These are phyloP conservation scores for Trichomonas gallinae DNA, from an alignment of 208 protist species.

Conservation along the genomic window DNA sequence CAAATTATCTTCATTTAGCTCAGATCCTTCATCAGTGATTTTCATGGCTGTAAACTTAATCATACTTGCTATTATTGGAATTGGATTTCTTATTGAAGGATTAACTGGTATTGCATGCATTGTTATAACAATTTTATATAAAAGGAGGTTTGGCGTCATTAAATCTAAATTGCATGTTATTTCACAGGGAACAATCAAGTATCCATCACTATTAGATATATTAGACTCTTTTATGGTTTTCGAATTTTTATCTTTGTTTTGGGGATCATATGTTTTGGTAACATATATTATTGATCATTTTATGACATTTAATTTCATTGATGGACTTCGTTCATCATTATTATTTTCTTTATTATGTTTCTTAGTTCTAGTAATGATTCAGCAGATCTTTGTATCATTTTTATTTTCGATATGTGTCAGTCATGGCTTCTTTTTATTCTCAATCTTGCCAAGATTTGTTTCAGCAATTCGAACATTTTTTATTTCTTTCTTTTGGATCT, in stretches of 20 bases:
- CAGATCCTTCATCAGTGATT: too few relatives aligned
- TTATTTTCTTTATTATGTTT: neutral
- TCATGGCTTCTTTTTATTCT: slow-evolving; percentile 4
- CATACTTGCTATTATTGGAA: too few relatives aligned
- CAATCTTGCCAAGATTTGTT: neutral
- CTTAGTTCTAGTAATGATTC: neutral
- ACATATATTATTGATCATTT: neutral
- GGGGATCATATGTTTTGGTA: neutral
- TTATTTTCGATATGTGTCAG: neutral
- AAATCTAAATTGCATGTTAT: too few relatives aligned
- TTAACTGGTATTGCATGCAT: too few relatives aligned
- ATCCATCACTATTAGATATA: neutral
- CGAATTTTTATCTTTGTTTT: neutral
- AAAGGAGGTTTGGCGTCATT: too few relatives aligned
- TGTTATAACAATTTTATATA: too few relatives aligned
- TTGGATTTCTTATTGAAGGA: too few relatives aligned
- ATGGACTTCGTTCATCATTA: neutral
- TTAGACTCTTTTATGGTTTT: neutral
- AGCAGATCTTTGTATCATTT: slow-evolving; percentile 3
- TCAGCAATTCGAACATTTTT: neutral
- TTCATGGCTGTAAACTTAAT: too few relatives aligned
- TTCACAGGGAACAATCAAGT: neutral
- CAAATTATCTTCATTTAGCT: too few relatives aligned
- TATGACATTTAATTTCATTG: neutral
- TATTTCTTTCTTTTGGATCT: neutral